Evolutionary conservation across 1,284 basidiomycete species (phyloP).

Genomic region (Cryptococcus hybrid): DNA sequence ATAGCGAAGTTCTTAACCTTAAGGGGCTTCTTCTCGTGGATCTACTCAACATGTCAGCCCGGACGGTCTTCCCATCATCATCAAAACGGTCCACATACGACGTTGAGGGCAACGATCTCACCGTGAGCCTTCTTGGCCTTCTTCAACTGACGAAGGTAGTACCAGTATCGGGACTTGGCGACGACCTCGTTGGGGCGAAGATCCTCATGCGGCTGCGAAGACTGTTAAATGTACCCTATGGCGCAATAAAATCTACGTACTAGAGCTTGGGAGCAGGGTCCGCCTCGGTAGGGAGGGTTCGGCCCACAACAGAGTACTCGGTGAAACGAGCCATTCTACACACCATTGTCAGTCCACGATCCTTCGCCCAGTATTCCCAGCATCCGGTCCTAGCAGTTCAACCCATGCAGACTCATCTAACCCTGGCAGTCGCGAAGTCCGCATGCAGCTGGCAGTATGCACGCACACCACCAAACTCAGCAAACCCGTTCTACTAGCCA

Average conservation of each 20-base stretch:
- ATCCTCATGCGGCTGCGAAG: conserved; percentile 94
- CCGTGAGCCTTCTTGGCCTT: conserved; percentile 99
- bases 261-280: conserved; percentile 82
- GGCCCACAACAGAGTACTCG: conserved; percentile 98
- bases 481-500: conserved; percentile 19
- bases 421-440: conserved; percentile 15
- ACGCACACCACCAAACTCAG: not conserved
- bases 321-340: conserved; percentile 54
- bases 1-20: conserved; percentile 99
- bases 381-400: conserved; percentile 1
- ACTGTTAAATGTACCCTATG: not conserved
- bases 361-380: not conserved
- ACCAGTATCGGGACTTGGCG: conserved; percentile 99
- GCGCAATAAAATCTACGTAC: conserved; percentile 13
- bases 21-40: conserved; percentile 93
- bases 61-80: not conserved
- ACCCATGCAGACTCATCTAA: not conserved
- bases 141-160: conserved; percentile 96
- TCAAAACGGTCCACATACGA: conserved; percentile 63
- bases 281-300: conserved; percentile 90
- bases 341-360: conserved; percentile 3
- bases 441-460: conserved; percentile 5
- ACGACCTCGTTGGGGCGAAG: conserved; percentile 97
- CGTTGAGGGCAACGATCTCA: conserved; percentile 97
- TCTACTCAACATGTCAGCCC: conserved; percentile 57